A percentile compares a stretch with the other conserved stretches of the same genome.
These are phyloP conservation scores for Dendrostoma leiphaemia DNA, from an alignment of 2,329 filamentous ascomycete genomes.

Conservation along the genomic window DNA sequence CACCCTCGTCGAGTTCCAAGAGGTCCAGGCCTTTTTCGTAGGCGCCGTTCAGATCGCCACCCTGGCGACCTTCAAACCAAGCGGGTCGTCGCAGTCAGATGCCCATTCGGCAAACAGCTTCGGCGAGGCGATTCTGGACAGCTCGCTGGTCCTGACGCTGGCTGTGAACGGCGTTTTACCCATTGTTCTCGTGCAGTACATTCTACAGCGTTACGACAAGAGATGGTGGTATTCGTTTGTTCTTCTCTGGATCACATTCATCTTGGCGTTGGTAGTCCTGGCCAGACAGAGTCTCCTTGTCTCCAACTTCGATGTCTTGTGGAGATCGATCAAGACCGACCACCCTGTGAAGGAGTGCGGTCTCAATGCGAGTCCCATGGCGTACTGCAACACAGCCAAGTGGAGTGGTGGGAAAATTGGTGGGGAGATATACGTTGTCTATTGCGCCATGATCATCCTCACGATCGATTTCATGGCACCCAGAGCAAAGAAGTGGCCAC, in stretches of 20 bases:
- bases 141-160: constrained; percentile 4
- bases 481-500: neutral
- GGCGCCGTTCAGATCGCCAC: constrained; percentile 5
- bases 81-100: neutral
- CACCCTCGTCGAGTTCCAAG: constrained; percentile 8
- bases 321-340: neutral
- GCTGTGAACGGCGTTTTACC: constrained; percentile 4
- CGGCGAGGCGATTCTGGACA: constrained; percentile 4
- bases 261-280: neutral
- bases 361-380: constrained; percentile 2
- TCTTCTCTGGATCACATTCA: constrained; percentile 6
- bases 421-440: neutral
- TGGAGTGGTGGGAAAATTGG: neutral
- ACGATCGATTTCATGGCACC: neutral
- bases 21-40: constrained; percentile 3
- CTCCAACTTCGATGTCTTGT: neutral
- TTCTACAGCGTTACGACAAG: constrained; percentile 3
- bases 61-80: neutral
- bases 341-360: neutral
- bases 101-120: constrained; percentile 1
- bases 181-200: neutral
- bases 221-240: neutral
- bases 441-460: neutral
- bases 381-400: constrained; percentile 4
- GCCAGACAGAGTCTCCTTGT: neutral